Conservation (phyloP, 352 stramenopile species). For the Phytophthora boehmeriae region DNA sequence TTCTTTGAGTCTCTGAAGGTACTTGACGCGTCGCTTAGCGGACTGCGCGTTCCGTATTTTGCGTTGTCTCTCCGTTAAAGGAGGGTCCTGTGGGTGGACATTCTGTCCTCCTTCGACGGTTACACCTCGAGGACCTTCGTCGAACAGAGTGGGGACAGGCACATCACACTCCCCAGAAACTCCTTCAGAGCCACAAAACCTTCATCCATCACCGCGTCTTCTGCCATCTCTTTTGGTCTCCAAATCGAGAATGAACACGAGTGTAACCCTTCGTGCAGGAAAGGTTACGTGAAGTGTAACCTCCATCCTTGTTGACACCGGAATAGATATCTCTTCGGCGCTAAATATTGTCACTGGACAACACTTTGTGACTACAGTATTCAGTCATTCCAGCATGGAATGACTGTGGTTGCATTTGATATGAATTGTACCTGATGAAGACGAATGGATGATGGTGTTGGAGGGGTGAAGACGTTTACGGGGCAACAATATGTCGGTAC, state of each 20-base stretch:
- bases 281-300: background rate
- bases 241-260: background rate
- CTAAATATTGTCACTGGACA: no score
- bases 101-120: background rate
- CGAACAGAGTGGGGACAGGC: background rate
- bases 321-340: no score
- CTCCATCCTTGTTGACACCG: no score
- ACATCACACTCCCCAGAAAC: constrained; percentile 2
- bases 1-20: constrained; percentile 32
- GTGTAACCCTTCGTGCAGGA: background rate
- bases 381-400: no score
- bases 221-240: background rate
- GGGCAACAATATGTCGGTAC: no score
- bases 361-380: no score
- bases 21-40: constrained; percentile 29
- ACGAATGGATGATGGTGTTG: no score
- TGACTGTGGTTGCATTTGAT: no score
- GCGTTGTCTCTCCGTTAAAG: constrained; percentile 21
- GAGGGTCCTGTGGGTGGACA: background rate
- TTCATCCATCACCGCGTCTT: background rate
- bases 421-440: no score
- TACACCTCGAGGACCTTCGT: background rate
- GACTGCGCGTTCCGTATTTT: constrained; percentile 32
- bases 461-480: no score
- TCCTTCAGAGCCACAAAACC: background rate